Evolutionary conservation across 495 filamentous ascomycete genomes (phyloP), one percentile per base, ranked within the genome.

Genomic region (Hypomontagnella submonticulosa): DNA sequence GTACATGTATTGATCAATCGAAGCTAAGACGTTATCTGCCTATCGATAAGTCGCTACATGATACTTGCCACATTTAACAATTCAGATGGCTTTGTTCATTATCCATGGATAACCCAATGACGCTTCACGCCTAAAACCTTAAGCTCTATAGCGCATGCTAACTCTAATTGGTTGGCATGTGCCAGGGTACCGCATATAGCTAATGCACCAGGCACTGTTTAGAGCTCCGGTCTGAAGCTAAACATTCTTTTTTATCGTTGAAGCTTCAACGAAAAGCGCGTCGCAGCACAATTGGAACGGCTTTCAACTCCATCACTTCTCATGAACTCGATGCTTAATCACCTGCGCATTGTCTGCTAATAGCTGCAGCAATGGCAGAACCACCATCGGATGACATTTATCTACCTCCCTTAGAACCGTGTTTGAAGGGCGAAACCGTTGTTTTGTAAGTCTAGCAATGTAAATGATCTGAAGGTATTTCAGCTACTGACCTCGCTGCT

Each of bases 291-390:
- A 49, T 46, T 27, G 42, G 47, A 47, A 67, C 64, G 60, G 44
- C 49, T 47, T 57, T 34, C 34, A 23, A 4, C 52, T 59, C 51
- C 55, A 47, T 50, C 52, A 49, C 57, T 58, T 74, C 72, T 66
- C 70, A 76, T 73, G 71, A 57, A 64, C 73, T 55, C 67, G 33
- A 66, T 66, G 69, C 63, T 64, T 51, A 66, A 48, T 49, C 57
- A 65, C 53, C 61, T 72, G 63, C 62, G 65, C 71, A 66, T 73
- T 71, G 73, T 57, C 74, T 83, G 82, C 82, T 85, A 80, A 81
- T 78, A 80, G 81, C 78, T 75, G 76, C 73, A 81, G 81, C 82
- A 84, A 92, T 92, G 90, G 90, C 87, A 80, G 85, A 73, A 65
- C 50, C 75, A 70, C 61, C 76, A 48, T 78, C 77, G 43, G 80